Evolutionary conservation across 257 asterid genomes (phyloP).

Genomic region (Primulina tabacum): DNA sequence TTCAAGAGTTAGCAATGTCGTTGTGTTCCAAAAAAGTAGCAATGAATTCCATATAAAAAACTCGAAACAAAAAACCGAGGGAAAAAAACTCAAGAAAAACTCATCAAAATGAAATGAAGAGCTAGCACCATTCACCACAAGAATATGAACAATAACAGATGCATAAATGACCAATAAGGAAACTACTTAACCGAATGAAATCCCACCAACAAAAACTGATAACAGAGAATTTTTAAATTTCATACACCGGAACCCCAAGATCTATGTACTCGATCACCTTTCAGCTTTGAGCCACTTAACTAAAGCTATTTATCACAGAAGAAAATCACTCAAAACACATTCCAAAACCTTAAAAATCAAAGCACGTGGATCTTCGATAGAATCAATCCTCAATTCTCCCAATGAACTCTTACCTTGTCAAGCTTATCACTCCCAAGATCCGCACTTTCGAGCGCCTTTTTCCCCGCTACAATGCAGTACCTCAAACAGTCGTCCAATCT

Average conservation of each 20-base stretch:
- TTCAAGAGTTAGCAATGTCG: too few relatives aligned
- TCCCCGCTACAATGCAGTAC: conserved; percentile 55
- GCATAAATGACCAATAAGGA: neutral
- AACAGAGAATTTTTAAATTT: neutral
- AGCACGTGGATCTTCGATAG: neutral
- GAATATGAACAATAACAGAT: neutral
- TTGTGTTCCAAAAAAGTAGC: too few relatives aligned
- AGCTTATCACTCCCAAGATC: conserved; percentile 41
- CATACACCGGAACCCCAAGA: neutral
- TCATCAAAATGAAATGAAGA: too few relatives aligned
- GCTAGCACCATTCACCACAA: neutral
- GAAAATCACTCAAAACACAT: neutral
- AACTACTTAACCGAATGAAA: neutral
- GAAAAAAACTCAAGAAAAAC: too few relatives aligned
- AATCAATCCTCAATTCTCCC: neutral
- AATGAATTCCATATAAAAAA: too few relatives aligned
- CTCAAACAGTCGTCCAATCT: conserved; percentile 55
- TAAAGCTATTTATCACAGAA: neutral
- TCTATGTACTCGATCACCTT: neutral
- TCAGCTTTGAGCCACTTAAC: neutral
- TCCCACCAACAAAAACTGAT: neutral
- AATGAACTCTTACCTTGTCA: conserved; percentile 30
- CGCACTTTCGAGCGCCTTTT: conserved; percentile 50
- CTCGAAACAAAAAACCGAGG: too few relatives aligned
- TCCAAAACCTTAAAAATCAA: neutral